A percentile compares a stretch with the other conserved stretches of the same genome.
Conservation (phyloP, 1,284 basidiomycete species). For the Pseudozyma pruni region DNA sequence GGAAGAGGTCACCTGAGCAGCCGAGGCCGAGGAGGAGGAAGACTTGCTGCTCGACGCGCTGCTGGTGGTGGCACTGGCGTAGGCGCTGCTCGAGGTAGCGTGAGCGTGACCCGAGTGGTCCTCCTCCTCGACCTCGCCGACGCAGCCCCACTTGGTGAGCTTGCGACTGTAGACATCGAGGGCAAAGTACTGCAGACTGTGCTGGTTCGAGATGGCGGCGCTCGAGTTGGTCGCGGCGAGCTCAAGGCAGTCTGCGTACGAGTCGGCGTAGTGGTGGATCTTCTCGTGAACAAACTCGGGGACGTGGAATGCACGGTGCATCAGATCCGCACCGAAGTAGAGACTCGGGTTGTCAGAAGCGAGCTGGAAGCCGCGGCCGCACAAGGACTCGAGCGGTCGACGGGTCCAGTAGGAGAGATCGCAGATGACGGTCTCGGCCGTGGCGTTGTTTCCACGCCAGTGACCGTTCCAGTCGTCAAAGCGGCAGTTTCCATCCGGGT, state of each 20-base stretch:
- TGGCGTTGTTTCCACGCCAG: slow-evolving; percentile 70
- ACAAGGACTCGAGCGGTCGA: slow-evolving; percentile 53
- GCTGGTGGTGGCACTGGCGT: too few species aligned
- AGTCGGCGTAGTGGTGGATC: slow-evolving; percentile 68
- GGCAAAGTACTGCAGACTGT: slow-evolving; percentile 69
- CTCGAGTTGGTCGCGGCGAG: slow-evolving; percentile 67
- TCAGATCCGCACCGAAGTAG: slow-evolving; percentile 69
- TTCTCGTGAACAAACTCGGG: slow-evolving; percentile 64
- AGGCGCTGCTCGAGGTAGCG: not conserved
- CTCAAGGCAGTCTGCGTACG: slow-evolving; percentile 64
- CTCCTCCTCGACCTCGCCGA: slow-evolving; percentile 12
- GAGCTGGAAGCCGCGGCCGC: slow-evolving; percentile 67
- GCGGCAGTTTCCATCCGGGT: slow-evolving; percentile 68
- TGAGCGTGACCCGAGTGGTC: not conserved
- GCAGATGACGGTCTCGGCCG: slow-evolving; percentile 69
- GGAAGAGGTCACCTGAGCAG: not conserved
- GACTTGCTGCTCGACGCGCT: not conserved
- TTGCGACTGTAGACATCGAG: slow-evolving; percentile 68
- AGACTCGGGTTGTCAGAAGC: slow-evolving; percentile 44
- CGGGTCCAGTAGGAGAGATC: slow-evolving; percentile 45
- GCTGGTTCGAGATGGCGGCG: slow-evolving; percentile 67
- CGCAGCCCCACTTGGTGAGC: slow-evolving; percentile 62
- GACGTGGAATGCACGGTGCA: slow-evolving; percentile 69
- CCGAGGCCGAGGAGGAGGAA: not conserved
- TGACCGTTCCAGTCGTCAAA: slow-evolving; percentile 69